Evolutionary conservation across 768 basidiomycete genomes (phyloP).

Genomic region (Panaeolus cyanescens): DNA sequence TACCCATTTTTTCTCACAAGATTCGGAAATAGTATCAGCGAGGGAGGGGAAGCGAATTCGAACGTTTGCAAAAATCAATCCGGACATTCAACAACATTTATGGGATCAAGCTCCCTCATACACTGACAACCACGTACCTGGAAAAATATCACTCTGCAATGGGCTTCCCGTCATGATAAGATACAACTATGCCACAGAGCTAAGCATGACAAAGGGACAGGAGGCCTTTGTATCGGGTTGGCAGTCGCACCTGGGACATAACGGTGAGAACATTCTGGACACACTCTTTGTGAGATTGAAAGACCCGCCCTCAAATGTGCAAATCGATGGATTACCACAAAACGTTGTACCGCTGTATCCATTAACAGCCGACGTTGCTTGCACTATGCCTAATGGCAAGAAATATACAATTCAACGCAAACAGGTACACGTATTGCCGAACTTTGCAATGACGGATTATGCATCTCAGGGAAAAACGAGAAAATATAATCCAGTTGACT

Average conservation of each 20-base stretch:
- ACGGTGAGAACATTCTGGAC: conserved; percentile 25
- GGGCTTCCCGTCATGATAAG: conserved; percentile 35
- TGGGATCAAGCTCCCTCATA: conserved; percentile 10
- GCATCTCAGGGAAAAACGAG: conserved; percentile 33
- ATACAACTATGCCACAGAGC: conserved; percentile 31
- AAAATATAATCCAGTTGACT: conserved; percentile 24
- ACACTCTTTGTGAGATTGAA: conserved; percentile 29
- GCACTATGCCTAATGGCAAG: conserved; percentile 17
- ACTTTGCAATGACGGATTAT: conserved; percentile 38
- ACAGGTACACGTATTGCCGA: conserved; percentile 25
- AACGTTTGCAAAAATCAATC: too few relatives aligned
- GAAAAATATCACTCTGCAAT: conserved; percentile 28
- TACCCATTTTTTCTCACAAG: conserved; percentile 23
- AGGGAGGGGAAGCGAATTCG: background rate
- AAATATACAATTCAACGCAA: conserved; percentile 14
- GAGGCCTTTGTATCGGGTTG: conserved; percentile 33
- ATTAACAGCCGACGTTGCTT: conserved; percentile 2
- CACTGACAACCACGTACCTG: conserved; percentile 20
- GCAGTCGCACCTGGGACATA: conserved; percentile 15
- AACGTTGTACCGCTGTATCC: conserved; percentile 31
- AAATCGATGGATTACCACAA: conserved; percentile 25
- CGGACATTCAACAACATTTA: background rate
- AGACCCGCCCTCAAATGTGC: conserved; percentile 21
- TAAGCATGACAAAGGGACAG: conserved; percentile 37
- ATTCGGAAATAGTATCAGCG: background rate